These are phyloP conservation scores for Grosmannia penicillata DNA, from an alignment of 2,329 filamentous ascomycete genomes.

Conservation along the genomic window DNA sequence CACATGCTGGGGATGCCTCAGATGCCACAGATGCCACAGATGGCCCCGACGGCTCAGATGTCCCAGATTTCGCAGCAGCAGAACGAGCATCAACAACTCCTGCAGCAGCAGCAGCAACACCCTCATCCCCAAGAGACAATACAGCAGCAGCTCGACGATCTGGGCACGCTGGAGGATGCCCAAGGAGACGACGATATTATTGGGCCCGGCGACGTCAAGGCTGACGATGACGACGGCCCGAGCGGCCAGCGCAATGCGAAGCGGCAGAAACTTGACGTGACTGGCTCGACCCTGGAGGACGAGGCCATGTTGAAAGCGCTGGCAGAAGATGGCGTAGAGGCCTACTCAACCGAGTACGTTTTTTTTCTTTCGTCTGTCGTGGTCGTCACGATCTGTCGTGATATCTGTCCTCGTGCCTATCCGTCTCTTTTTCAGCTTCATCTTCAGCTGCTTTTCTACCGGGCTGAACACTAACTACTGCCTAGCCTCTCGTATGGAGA, in stretches of 20 bases:
- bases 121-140: background rate
- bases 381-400: background rate
- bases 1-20: too few relatives aligned
- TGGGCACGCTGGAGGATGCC: background rate
- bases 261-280: slow-evolving; percentile 22
- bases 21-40: too few relatives aligned
- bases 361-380: background rate
- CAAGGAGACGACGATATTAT: background rate
- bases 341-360: slow-evolving; percentile 28
- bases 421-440: too few relatives aligned
- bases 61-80: background rate
- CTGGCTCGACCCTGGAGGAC: slow-evolving; percentile 26
- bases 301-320: slow-evolving; percentile 31
- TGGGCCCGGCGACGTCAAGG: background rate
- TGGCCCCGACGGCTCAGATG: background rate
- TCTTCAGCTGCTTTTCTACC: too few relatives aligned
- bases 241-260: slow-evolving; percentile 22
- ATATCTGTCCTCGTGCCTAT: too few relatives aligned
- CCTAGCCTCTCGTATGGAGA: too few relatives aligned
- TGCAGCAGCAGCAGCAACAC: background rate
- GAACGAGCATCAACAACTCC: background rate
- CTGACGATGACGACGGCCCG: slow-evolving; percentile 12
- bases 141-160: background rate
- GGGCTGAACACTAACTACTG: too few relatives aligned
- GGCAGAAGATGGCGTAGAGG: slow-evolving; percentile 27